Evolutionary conservation across 2,329 filamentous ascomycete species (phyloP).

Genomic region (Cercospora brassicicola): DNA sequence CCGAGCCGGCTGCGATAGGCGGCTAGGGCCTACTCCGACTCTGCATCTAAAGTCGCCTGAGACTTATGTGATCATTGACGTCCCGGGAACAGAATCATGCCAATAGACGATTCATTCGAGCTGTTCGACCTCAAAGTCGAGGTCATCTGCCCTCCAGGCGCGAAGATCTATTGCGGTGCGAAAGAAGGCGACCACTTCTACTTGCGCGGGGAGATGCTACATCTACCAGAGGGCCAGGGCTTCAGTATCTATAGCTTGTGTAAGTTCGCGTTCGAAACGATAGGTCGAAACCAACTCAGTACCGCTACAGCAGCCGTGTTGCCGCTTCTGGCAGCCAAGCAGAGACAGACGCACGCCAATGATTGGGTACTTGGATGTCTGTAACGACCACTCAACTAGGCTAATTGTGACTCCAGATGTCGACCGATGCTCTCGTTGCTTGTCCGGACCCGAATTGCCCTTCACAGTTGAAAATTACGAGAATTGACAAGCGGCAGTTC

Average conservation of each 20-base stretch:
- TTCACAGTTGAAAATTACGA: constrained; percentile 23
- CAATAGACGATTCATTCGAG: constrained; percentile 22
- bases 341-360: constrained; percentile 22
- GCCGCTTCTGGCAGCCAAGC: constrained; percentile 29
- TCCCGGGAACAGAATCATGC: neutral
- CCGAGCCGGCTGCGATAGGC: neutral
- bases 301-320: constrained; percentile 23
- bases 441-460: constrained; percentile 28
- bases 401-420: constrained; percentile 14
- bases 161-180: constrained; percentile 28
- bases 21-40: neutral
- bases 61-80: neutral
- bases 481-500: constrained; percentile 19
- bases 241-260: constrained; percentile 31
- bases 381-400: neutral
- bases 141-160: constrained; percentile 24
- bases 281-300: neutral
- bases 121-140: constrained; percentile 27
- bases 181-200: constrained; percentile 28
- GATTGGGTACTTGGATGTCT: constrained; percentile 17
- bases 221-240: constrained; percentile 26
- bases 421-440: constrained; percentile 26
- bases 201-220: constrained; percentile 29
- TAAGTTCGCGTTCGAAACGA: neutral
- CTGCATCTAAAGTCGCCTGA: neutral